phyloP scores from a whole-genome alignment of 2,329 filamentous ascomycete species.

The Diatrype stigma region DNA sequence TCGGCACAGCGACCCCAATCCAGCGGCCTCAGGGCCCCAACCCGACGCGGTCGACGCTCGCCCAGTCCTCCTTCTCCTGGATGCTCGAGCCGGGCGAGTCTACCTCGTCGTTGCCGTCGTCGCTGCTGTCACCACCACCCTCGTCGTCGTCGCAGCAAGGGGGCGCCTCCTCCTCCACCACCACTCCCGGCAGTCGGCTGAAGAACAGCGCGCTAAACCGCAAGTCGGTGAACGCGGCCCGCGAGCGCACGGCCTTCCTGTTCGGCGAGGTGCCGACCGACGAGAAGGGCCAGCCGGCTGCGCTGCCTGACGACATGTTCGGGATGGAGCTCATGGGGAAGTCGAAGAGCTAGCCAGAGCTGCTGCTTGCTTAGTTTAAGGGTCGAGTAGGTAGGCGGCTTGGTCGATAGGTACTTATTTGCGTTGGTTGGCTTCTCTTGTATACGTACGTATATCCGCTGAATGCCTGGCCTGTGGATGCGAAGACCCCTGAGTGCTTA shows the following conservation, averaged over 20 bases:
- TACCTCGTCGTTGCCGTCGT: slow-evolving; percentile 11
- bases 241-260: slow-evolving; percentile 55
- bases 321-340: slow-evolving; percentile 48
- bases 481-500: too few relatives aligned
- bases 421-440: too few relatives aligned
- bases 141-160: slow-evolving; percentile 5
- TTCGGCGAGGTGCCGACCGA: slow-evolving; percentile 50
- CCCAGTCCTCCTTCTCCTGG: slow-evolving; percentile 74
- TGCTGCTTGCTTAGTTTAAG: too few relatives aligned
- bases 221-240: slow-evolving; percentile 42
- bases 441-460: too few relatives aligned
- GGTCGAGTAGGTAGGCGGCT: too few relatives aligned
- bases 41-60: slow-evolving; percentile 61
- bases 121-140: too few relatives aligned
- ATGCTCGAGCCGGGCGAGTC: slow-evolving; percentile 62
- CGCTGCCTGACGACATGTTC: slow-evolving; percentile 48
- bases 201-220: slow-evolving; percentile 26
- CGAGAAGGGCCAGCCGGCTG: slow-evolving; percentile 29
- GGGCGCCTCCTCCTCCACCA: too few relatives aligned
- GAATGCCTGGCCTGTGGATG: too few relatives aligned
- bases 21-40: slow-evolving; percentile 37
- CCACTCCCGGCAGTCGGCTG: too few relatives aligned
- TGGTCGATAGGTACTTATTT: too few relatives aligned
- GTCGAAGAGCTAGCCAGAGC: slow-evolving; percentile 10
- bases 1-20: slow-evolving; percentile 11